Evolutionary conservation across 1,139 yeast genomes (phyloP), one percentile per base, ranked within the genome.

Genomic region (Geotrichum carabidarum): DNA sequence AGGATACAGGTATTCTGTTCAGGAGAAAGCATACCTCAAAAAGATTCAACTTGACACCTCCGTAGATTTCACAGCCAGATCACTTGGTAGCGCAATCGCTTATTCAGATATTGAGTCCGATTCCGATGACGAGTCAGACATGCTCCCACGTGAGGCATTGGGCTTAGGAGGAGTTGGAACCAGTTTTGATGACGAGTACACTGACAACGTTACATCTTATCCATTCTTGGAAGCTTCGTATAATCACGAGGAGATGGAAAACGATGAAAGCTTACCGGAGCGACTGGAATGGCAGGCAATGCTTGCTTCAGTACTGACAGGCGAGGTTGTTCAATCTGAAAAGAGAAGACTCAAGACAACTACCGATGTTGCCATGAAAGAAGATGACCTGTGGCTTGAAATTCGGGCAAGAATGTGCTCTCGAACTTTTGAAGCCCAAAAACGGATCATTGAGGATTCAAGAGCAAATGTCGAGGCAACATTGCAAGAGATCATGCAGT

Each of bases 241-340:
- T 36, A 59, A 56, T 45, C 64, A 59, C 32, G 57, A 59, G 36
- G 56, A 58, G 35, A 49, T 45, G 57, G 54, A 55, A 36, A 48
- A 53, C 56, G 53, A 51, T 44, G 86, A 87, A 1, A 78, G 79
- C 22, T 82, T 88, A 18, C 69, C 83, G 32, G 98, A 90, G 67
- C 75, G 99, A 50, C 75, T 91, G 31, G 97, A 91, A 71, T 93
- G 99, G 99, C 98, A 93, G 68, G 82, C 94, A 0, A 89, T 93
- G 96, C 75, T 93, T 48, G 80, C 88, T 2, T 80, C 93, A 4
- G 99, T 93, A 1, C 77, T 93, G 41, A 91, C 95, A 1, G 98
- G 99, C 60, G 99, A 93, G 67, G 96, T 93, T 49, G 90, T 93
- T 18, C 79, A 84, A 43, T 86, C 95, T 9, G 99, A 93, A 68